A percentile compares a stretch with the other conserved stretches of the same genome.
These are phyloP conservation scores for Kwoniella dejecticola DNA, from an alignment of 768 basidiomycete genomes.

Conservation along the genomic window DNA sequence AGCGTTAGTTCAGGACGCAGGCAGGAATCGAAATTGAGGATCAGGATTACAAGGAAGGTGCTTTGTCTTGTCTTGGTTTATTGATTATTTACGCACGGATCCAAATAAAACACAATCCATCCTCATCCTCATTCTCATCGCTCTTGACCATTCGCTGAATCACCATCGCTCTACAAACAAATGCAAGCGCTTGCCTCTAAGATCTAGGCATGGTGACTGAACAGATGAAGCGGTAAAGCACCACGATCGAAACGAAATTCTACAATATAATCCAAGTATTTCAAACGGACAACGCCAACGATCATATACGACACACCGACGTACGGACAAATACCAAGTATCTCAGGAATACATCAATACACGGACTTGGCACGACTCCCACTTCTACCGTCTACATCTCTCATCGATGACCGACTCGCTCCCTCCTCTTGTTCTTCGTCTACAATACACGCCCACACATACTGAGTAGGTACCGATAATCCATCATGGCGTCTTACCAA, in stretches of 20 bases:
- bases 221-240: too few relatives aligned
- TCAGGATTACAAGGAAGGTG: too few relatives aligned
- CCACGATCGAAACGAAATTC: too few relatives aligned
- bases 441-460: background rate
- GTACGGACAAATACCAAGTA: background rate
- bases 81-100: slow-evolving; percentile 5
- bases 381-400: too few relatives aligned
- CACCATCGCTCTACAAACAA: too few relatives aligned
- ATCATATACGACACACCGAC: too few relatives aligned
- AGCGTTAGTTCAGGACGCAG: background rate
- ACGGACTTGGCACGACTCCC: background rate
- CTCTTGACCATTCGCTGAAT: too few relatives aligned
- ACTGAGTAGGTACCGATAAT: background rate
- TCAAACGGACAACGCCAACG: too few relatives aligned
- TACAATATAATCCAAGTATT: too few relatives aligned
- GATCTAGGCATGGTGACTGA: too few relatives aligned
- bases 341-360: background rate
- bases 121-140: background rate
- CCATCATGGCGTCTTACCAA: slow-evolving; percentile 19
- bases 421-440: background rate
- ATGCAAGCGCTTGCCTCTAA: too few relatives aligned
- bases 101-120: background rate
- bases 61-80: background rate
- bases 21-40: too few relatives aligned
- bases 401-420: background rate